Conservation (phyloP, 2,329 filamentous ascomycete species). For the Colletotrichum nymphaeae region DNA sequence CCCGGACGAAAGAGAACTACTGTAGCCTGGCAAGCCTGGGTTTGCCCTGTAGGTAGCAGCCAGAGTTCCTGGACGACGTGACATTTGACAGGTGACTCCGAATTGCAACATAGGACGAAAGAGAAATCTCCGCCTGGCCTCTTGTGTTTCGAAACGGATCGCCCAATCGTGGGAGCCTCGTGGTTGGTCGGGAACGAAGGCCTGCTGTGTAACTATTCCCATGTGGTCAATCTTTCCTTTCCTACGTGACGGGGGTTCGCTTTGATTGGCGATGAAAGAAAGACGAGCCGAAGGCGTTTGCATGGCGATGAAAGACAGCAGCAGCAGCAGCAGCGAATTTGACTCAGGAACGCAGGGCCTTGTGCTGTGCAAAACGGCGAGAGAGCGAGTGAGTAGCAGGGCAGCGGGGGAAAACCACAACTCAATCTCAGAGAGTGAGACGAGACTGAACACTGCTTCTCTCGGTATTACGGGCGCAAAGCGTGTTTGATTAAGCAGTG, state of each 20-base stretch:
- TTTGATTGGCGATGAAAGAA: background rate
- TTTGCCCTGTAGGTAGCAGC: too few relatives aligned
- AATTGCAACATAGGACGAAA: background rate
- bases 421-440: background rate
- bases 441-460: background rate
- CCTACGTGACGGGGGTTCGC: background rate
- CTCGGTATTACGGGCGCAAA: background rate
- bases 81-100: background rate
- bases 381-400: too few relatives aligned
- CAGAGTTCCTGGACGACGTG: background rate
- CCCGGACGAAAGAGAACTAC: background rate
- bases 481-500: background rate
- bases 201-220: slow-evolving; percentile 16
- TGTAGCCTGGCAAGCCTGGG: too few relatives aligned
- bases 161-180: background rate
- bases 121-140: slow-evolving; percentile 4
- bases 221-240: background rate
- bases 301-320: background rate
- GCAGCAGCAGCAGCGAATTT: background rate
- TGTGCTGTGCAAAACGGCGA: background rate
- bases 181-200: background rate
- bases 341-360: background rate
- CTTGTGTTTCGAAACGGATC: background rate
- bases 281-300: background rate
- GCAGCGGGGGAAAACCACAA: background rate